Conservation (phyloP, 148 eudicot species). For the Bassia scoparia region DNA sequence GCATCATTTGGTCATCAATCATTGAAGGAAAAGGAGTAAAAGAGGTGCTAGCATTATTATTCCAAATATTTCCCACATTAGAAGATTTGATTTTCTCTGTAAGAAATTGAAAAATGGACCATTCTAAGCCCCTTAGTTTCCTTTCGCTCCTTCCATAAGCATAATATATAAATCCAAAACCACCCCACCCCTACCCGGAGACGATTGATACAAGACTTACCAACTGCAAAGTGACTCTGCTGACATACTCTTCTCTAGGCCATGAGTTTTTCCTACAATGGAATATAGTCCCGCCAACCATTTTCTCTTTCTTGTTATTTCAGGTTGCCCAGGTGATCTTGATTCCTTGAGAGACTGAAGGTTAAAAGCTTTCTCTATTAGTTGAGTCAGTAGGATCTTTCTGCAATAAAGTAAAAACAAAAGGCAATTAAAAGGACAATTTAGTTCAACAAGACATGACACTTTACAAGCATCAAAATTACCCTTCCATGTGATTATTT, state of each 20-base stretch:
- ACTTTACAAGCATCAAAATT: slow-evolving; percentile 17
- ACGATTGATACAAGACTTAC: slow-evolving; percentile 34
- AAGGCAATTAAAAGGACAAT: slow-evolving; percentile 7
- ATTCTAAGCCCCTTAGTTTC: neutral
- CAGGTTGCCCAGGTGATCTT: neutral
- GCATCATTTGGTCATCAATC: neutral
- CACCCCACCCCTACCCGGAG: neutral
- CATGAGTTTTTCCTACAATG: slow-evolving; percentile 82
- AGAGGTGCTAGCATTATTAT: neutral
- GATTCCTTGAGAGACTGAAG: slow-evolving; percentile 74
- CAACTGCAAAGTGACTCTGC: slow-evolving; percentile 63
- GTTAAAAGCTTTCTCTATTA: slow-evolving; percentile 61
- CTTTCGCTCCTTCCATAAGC: neutral
- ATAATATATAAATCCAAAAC: neutral
- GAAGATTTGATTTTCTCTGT: neutral
- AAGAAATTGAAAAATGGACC: neutral
- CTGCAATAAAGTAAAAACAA: slow-evolving; percentile 39
- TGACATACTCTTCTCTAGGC: slow-evolving; percentile 89
- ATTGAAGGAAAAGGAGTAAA: neutral
- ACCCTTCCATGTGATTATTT: slow-evolving; percentile 90
- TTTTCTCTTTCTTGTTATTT: slow-evolving; percentile 20
- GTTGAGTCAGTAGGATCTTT: slow-evolving; percentile 89
- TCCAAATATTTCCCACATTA: neutral
- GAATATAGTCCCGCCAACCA: slow-evolving; percentile 74
- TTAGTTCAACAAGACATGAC: neutral